phyloP scores from a whole-genome alignment of 2,329 filamentous ascomycete species.

The Emergomyces orientalis region DNA sequence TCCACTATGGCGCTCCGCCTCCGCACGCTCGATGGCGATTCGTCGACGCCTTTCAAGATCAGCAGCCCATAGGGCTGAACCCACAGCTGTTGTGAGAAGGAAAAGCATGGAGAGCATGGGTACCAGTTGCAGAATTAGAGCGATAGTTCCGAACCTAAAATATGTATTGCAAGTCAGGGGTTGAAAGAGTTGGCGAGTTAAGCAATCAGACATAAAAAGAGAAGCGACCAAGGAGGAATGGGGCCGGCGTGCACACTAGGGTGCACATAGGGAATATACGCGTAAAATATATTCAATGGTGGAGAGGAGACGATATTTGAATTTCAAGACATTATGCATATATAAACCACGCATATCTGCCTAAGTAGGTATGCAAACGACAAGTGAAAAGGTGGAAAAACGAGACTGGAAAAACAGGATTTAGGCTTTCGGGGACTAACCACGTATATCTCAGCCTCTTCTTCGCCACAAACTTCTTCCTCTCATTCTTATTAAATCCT shows the following conservation, averaged over 20 bases:
- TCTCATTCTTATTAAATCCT: constrained; percentile 63
- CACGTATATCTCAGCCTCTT: constrained; percentile 78
- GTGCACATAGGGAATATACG: not conserved
- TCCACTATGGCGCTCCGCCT: constrained; percentile 17
- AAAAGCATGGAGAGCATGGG: constrained; percentile 92
- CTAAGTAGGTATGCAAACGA: not conserved
- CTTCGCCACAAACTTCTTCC: constrained; percentile 57
- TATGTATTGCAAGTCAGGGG: not conserved
- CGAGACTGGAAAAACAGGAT: not conserved
- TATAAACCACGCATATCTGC: not conserved
- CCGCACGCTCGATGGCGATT: not conserved
- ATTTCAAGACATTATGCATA: not conserved
- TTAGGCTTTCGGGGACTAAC: constrained; percentile 33
- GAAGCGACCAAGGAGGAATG: not conserved
- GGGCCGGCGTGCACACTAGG: too few species aligned
- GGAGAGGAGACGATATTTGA: not conserved
- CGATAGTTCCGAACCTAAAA: constrained; percentile 66
- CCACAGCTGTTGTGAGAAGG: constrained; percentile 74
- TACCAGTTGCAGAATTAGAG: constrained; percentile 75
- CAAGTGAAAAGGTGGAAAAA: not conserved
- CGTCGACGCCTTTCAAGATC: constrained; percentile 52
- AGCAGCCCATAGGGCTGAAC: constrained; percentile 77
- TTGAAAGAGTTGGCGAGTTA: not conserved
- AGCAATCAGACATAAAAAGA: not conserved
- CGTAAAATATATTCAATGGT: not conserved